A percentile compares a stretch with the other conserved stretches of the same genome.
These are phyloP conservation scores for Exserohilum turcica DNA, from an alignment of 2,329 filamentous ascomycete species.

Conservation along the genomic window DNA sequence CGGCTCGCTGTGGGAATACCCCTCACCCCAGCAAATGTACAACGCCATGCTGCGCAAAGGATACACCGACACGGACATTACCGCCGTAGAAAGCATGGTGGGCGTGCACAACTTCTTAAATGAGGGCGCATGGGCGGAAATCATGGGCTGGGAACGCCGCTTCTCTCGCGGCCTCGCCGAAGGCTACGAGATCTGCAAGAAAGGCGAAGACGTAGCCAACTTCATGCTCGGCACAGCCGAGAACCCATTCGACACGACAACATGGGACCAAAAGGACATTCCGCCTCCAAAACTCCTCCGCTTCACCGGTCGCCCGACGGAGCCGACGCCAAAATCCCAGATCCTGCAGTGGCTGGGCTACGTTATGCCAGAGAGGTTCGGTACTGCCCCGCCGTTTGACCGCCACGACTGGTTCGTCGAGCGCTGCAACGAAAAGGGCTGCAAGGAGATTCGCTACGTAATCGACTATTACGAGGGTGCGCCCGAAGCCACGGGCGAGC, in stretches of 20 bases:
- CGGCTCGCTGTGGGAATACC: constrained; percentile 89
- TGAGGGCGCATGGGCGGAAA: constrained; percentile 95
- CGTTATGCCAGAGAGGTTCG: constrained; percentile 79
- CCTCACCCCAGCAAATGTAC: constrained; percentile 99
- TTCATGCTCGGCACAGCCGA: constrained; percentile 53
- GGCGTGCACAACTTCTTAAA: constrained; percentile 98
- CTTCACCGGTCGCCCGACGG: constrained; percentile 87
- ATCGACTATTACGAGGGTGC: constrained; percentile 95
- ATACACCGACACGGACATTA: constrained; percentile 90
- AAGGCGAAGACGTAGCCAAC: constrained; percentile 71
- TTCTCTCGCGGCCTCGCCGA: constrained; percentile 74
- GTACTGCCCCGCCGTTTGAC: constrained; percentile 85
- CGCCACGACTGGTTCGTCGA: constrained; percentile 96
- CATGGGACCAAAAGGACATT: constrained; percentile 43
- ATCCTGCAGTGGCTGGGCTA: constrained; percentile 80
- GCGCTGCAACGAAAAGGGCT: constrained; percentile 68
- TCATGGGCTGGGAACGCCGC: constrained; percentile 88
- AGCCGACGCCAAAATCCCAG: constrained; percentile 88
- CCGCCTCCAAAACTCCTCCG: constrained; percentile 74
- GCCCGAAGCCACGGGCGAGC: constrained; percentile 82
- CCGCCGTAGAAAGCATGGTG: constrained; percentile 95
- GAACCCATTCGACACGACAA: constrained; percentile 41
- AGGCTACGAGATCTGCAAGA: constrained; percentile 75
- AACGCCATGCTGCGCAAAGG: constrained; percentile 96
- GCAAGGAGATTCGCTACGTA: constrained; percentile 84